Evolutionary conservation across 805 yeast genomes (phyloP).

Genomic region (Danielia reshetovae): DNA sequence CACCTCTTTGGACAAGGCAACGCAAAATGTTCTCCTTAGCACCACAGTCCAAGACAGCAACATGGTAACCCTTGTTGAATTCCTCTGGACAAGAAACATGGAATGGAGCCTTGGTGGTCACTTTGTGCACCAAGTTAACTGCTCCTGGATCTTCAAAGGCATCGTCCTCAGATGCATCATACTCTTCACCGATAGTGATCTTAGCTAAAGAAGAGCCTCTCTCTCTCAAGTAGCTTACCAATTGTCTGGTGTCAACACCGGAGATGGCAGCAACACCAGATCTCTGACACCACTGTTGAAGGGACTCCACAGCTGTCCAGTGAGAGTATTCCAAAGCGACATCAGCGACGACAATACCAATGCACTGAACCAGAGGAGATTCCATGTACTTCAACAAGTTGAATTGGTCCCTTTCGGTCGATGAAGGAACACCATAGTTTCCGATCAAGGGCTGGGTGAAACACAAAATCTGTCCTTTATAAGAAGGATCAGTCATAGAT

Average conservation of each 20-base stretch:
- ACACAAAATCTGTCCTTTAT: slow-evolving; percentile 93
- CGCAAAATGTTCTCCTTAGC: slow-evolving; percentile 96
- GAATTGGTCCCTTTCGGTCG: slow-evolving; percentile 73
- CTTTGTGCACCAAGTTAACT: slow-evolving; percentile 86
- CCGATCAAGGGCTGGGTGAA: slow-evolving; percentile 98
- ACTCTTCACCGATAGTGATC: slow-evolving; percentile 85
- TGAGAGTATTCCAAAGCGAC: slow-evolving; percentile 96
- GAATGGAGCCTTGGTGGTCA: slow-evolving; percentile 93
- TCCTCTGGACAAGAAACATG: slow-evolving; percentile 65
- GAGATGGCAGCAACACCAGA: slow-evolving; percentile 93
- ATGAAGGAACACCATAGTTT: slow-evolving; percentile 96
- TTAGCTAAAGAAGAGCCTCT: slow-evolving; percentile 93
- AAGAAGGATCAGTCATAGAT: slow-evolving; percentile 98
- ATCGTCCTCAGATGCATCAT: slow-evolving; percentile 87
- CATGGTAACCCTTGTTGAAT: slow-evolving; percentile 57
- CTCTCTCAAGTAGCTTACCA: slow-evolving; percentile 90
- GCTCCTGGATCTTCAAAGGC: slow-evolving; percentile 89
- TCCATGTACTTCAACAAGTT: slow-evolving; percentile 88
- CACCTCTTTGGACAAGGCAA: slow-evolving; percentile 91
- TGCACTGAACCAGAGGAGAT: slow-evolving; percentile 86
- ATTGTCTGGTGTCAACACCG: slow-evolving; percentile 95
- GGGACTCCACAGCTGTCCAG: slow-evolving; percentile 98
- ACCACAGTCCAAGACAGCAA: slow-evolving; percentile 96
- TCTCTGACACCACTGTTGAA: slow-evolving; percentile 93
- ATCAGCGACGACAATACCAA: slow-evolving; percentile 94